Evolutionary conservation across 306 rosid species (phyloP).

Genomic region (Citrullus colocynthis): DNA sequence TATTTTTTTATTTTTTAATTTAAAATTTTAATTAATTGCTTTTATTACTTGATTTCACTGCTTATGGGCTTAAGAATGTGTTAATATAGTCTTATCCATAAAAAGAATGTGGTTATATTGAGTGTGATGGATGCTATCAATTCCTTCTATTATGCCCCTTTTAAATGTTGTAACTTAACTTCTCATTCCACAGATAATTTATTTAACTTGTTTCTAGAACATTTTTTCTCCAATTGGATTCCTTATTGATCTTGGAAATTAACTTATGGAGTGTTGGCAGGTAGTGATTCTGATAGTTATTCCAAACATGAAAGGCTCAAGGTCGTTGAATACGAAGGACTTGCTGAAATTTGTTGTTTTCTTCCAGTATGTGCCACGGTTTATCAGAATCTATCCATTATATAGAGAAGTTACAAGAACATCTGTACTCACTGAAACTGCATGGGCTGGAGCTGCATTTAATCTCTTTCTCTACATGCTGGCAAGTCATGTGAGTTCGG

Average conservation of each 20-base stretch:
- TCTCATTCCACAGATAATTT: neutral
- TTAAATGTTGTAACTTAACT: neutral
- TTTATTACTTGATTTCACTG: neutral
- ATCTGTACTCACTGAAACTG: conserved; percentile 13
- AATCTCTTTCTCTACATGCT: conserved; percentile 19
- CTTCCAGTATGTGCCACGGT: conserved; percentile 20
- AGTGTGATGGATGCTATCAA: neutral
- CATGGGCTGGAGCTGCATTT: conserved; percentile 13
- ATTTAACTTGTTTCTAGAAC: neutral
- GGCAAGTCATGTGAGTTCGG: conserved; percentile 20
- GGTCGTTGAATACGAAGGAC: conserved; percentile 10
- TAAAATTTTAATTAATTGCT: no score
- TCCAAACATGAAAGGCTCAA: conserved; percentile 9
- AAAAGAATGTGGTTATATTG: neutral
- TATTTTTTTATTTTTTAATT: no score
- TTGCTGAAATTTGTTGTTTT: conserved; percentile 14
- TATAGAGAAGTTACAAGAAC: conserved; percentile 4
- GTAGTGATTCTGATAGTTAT: conserved; percentile 9
- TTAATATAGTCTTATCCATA: no score
- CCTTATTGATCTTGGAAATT: neutral
- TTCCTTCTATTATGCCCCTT: neutral
- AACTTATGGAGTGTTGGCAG: conserved; percentile 6
- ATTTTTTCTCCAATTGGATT: neutral
- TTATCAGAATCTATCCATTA: conserved; percentile 12
- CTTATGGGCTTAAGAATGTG: neutral